Percentiles rank a stretch among this genome's conserved stretches.
phyloP scores from a whole-genome alignment of 164 flowering plant species.

The Euptelea pleiosperma region DNA sequence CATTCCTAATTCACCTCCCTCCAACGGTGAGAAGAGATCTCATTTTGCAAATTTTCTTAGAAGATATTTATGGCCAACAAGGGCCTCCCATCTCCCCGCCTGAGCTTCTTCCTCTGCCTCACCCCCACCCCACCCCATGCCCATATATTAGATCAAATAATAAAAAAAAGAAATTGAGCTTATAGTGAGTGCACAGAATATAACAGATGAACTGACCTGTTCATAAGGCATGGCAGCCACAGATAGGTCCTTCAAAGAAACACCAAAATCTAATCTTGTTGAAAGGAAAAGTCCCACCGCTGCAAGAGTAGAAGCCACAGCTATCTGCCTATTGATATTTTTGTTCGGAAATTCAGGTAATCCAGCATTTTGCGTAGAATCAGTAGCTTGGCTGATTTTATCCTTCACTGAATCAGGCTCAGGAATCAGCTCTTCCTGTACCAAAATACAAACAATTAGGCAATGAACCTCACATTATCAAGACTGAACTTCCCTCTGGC shows the following conservation, averaged over 20 bases:
- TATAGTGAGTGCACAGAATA: neutral
- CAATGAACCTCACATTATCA: neutral
- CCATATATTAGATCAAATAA: neutral
- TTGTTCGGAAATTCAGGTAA: constrained; percentile 58
- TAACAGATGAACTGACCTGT: constrained; percentile 41
- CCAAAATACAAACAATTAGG: neutral
- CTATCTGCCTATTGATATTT: constrained; percentile 47
- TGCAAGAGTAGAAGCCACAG: constrained; percentile 52
- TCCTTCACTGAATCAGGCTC: constrained; percentile 26
- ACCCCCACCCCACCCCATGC: too few relatives aligned
- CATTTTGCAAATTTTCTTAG: too few relatives aligned
- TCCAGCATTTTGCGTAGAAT: constrained; percentile 30
- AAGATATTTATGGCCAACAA: too few relatives aligned
- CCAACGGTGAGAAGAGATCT: too few relatives aligned
- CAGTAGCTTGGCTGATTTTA: constrained; percentile 18
- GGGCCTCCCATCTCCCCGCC: too few relatives aligned
- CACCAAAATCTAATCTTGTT: constrained; percentile 70
- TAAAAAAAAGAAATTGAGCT: neutral
- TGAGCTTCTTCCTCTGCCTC: too few relatives aligned
- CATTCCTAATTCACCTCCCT: too few relatives aligned
- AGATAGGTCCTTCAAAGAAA: constrained; percentile 80
- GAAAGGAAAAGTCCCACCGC: constrained; percentile 73
- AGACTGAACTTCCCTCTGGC: neutral
- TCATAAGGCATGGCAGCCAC: constrained; percentile 82
- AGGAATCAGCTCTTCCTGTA: constrained; percentile 41